Conservation (phyloP, 108 stramenopile species). For the Skeletonema menzelii region DNA sequence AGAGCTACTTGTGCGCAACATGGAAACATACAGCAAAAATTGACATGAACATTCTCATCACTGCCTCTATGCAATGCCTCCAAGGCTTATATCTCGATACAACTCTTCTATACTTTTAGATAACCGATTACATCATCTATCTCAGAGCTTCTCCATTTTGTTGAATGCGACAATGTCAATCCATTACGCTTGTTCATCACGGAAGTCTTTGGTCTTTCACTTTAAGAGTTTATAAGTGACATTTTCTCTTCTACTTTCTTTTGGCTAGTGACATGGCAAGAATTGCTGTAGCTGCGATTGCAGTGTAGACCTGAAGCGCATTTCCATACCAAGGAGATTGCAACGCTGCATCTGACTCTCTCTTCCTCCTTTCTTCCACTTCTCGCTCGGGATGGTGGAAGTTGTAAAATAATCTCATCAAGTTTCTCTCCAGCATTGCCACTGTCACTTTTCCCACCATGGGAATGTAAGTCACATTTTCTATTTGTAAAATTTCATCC, state of each 20-base stretch:
- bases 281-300: constrained; percentile 65
- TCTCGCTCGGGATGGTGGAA: constrained; percentile 75
- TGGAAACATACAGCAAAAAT: constrained; percentile 57
- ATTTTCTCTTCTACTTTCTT: neutral
- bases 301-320: constrained; percentile 65
- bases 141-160: no score
- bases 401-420: constrained; percentile 91
- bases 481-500: constrained; percentile 80
- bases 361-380: constrained; percentile 26
- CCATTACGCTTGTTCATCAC: no score
- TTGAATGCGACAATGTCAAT: no score
- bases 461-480: constrained; percentile 90
- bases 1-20: constrained; percentile 72
- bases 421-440: constrained; percentile 93
- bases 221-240: no score
- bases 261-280: constrained; percentile 27
- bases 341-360: constrained; percentile 7
- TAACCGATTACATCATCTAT: no score
- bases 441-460: constrained; percentile 97
- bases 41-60: no score
- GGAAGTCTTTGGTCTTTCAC: no score
- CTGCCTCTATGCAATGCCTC: no score
- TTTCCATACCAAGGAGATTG: constrained; percentile 40
- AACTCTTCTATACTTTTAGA: no score
- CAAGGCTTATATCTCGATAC: no score